A percentile compares a stretch with the other conserved stretches of the same genome.
Conservation (phyloP, 805 yeast genomes). For the Ogataea populi-albae region DNA sequence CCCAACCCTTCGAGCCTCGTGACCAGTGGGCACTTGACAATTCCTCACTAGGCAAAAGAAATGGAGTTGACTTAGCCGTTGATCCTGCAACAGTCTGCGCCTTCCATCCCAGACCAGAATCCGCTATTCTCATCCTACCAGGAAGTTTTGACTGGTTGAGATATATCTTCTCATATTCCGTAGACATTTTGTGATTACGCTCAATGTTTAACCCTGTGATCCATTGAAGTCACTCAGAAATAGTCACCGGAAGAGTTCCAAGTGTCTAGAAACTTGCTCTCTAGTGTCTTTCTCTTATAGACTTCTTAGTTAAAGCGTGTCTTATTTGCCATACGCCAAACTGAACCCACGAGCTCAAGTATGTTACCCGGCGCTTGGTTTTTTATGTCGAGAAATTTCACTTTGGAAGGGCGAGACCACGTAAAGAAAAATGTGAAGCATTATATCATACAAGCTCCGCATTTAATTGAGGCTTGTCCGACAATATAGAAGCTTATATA, state of each 20-base stretch:
- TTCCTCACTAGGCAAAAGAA: constrained; percentile 83
- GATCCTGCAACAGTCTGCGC: constrained; percentile 38
- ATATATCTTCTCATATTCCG: constrained; percentile 86
- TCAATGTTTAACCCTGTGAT: too few species aligned
- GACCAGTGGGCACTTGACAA: constrained; percentile 83
- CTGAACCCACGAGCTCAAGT: constrained; percentile 2
- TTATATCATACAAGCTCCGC: too few species aligned
- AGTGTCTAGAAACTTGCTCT: too few species aligned
- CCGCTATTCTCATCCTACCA: constrained; percentile 93
- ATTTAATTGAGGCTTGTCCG: too few species aligned
- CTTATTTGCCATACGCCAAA: too few species aligned
- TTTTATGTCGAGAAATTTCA: constrained; percentile 2
- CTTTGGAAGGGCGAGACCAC: too few species aligned
- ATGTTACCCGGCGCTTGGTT: constrained; percentile 12
- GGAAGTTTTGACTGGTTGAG: constrained; percentile 77
- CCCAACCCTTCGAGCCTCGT: constrained; percentile 89
- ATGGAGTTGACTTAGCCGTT: constrained; percentile 63
- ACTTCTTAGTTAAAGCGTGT: neutral
- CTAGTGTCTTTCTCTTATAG: neutral
- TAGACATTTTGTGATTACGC: constrained; percentile 32
- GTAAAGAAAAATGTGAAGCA: too few species aligned
- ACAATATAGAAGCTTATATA: too few species aligned
- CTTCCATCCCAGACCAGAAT: constrained; percentile 98
- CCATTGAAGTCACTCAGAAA: too few species aligned
- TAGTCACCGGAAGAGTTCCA: too few species aligned